Evolutionary conservation across 225 moss, liverwort and hornwort genomes (phyloP), one percentile per base, ranked within the genome.

Genomic region (Sphagnum tenellum): DNA sequence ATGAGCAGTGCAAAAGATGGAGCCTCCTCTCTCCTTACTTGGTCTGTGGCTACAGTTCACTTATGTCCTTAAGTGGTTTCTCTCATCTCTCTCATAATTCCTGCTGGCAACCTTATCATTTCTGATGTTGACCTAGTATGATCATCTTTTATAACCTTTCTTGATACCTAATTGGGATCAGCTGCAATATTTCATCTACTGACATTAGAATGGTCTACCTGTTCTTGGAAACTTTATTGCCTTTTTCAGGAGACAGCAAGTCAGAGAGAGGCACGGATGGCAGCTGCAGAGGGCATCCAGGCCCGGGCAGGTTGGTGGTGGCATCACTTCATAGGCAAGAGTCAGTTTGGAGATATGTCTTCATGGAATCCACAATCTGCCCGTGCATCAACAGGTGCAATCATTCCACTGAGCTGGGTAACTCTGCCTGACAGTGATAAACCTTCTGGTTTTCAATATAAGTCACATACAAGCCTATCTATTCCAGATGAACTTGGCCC

Each of bases 291-390:
- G 52, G 86, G 74, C 11, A 92, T 96, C 9, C 88, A 88, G 72
- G 76, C 92, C 3, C 79, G 88, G 63, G 89, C 89, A 64, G 95
- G 95, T 45, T 84, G 81, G 3, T 96, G 95, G 95, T 96, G 95
- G 95, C 84, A 88, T 65, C 86, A 87, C 67, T 75, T 89, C 44
- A 81, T 81, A 46, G 81, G 79, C 67, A 80, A 65, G 55, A 73
- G 75, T 62, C 71, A 76, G 3, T 62, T 67, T 60, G 47, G 62
- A 45, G 74, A 77, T 51, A 63, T 67, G 50, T 66, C 75, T 58
- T 69, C 69, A 53, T 74, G 82, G 74, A 73, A 78, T 52, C 66
- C 82, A 5, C 64, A 75, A 45, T 56, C 67, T 11, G 44, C 79
- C 5, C 78, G 84, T 62, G 72, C 71, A 4, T 78, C 77, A 50